Percentiles rank a stretch among this genome's conserved stretches.
Evolutionary conservation across 352 stramenopile species (phyloP).

Genomic region (Saprolegnia parasitica): DNA sequence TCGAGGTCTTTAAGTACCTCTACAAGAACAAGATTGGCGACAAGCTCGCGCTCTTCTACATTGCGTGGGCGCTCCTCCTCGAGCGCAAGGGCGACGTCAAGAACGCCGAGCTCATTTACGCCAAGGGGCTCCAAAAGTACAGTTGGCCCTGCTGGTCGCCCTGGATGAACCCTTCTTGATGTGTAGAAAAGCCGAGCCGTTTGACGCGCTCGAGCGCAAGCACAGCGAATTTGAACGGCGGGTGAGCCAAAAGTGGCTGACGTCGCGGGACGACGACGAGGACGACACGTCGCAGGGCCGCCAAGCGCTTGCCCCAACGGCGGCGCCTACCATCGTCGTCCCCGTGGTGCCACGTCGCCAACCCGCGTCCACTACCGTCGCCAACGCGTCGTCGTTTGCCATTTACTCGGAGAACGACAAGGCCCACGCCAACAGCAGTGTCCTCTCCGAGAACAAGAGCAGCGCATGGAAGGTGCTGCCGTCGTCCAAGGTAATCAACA

Average conservation of each 20-base stretch:
- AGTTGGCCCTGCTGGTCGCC: background rate
- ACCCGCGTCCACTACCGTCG: background rate
- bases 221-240: constrained; percentile 26
- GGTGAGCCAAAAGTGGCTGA: constrained; percentile 24
- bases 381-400: background rate
- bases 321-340: background rate
- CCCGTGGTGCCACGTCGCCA: background rate
- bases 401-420: constrained; percentile 12
- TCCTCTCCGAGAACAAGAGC: background rate
- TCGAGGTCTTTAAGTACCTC: constrained; percentile 86
- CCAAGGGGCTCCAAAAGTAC: constrained; percentile 81
- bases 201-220: constrained; percentile 23
- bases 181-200: constrained; percentile 29
- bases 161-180: background rate
- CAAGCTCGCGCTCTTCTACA: constrained; percentile 75
- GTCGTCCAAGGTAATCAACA: background rate
- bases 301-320: no score
- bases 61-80: constrained; percentile 77
- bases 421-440: background rate
- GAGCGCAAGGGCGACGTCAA: constrained; percentile 78
- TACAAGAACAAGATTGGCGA: constrained; percentile 85
- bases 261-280: background rate
- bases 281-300: no score
- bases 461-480: background rate
- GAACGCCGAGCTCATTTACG: constrained; percentile 81